A percentile compares a stretch with the other conserved stretches of the same genome.
Conservation (phyloP, 305 asterid species). For the Coffea humblotiana region DNA sequence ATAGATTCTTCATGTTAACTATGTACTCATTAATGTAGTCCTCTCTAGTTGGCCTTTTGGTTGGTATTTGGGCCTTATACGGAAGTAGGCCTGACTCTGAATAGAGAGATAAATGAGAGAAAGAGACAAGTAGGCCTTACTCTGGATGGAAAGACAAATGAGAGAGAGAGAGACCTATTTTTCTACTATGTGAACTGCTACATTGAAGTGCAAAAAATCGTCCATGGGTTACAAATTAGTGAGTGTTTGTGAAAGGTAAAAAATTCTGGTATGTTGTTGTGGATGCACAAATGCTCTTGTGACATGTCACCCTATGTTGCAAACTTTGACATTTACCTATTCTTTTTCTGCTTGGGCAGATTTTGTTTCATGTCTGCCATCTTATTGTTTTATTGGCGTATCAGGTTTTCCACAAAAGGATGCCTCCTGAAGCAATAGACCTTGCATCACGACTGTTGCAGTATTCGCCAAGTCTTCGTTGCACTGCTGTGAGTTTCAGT, state of each 20-base stretch:
- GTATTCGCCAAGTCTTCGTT: conserved; percentile 94
- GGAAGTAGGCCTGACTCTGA: background rate
- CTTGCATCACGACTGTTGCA: conserved; percentile 93
- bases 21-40: background rate
- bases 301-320: background rate
- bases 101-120: too few species aligned
- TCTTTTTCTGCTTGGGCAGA: background rate
- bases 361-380: background rate
- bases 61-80: background rate
- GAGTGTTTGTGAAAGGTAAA: background rate
- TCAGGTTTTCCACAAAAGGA: conserved; percentile 88
- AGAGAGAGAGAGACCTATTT: background rate
- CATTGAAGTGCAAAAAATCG: background rate
- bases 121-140: background rate
- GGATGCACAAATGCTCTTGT: background rate
- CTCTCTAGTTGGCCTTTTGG: background rate
- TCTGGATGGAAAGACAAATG: background rate
- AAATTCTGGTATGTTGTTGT: background rate
- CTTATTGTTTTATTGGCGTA: conserved; percentile 8
- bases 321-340: background rate
- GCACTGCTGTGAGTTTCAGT: conserved; percentile 77
- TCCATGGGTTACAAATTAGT: background rate
- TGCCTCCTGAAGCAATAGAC: conserved; percentile 99
- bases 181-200: background rate
- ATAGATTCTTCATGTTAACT: background rate